Evolutionary conservation across 2,329 filamentous ascomycete genomes (phyloP).

Genomic region (Fusarium sulawesiense): DNA sequence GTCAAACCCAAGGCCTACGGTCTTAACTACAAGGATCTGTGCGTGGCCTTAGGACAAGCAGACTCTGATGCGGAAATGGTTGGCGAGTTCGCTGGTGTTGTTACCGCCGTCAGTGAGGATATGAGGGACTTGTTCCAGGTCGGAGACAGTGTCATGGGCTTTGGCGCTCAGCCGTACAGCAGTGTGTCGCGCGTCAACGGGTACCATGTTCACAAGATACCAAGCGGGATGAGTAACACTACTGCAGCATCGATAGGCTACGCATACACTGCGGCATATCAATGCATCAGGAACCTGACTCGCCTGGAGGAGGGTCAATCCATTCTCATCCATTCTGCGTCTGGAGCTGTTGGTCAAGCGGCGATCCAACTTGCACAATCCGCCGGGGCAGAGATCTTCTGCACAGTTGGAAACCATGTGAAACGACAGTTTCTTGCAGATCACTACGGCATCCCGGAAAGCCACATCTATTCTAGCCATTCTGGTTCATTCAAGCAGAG

Average conservation of each 20-base stretch:
- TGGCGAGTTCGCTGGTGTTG: not conserved
- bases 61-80: not conserved
- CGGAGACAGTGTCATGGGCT: constrained; percentile 11
- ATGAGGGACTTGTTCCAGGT: not conserved
- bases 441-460: not conserved
- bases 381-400: not conserved
- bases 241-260: not conserved
- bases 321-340: constrained; percentile 7
- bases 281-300: constrained; percentile 1
- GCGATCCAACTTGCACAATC: not conserved
- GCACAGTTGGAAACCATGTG: not conserved
- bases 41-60: not conserved
- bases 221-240: not conserved
- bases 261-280: not conserved
- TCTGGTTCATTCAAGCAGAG: not conserved
- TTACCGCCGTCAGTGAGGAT: not conserved
- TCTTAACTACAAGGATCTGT: constrained; percentile 4
- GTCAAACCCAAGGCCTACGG: not conserved
- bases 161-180: constrained; percentile 9
- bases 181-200: constrained; percentile 6
- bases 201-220: not conserved
- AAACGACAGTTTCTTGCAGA: not conserved
- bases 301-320: not conserved
- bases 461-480: not conserved
- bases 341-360: constrained; percentile 6